phyloP scores from a whole-genome alignment of 352 stramenopile genomes.

The Globisporangium lucens region DNA sequence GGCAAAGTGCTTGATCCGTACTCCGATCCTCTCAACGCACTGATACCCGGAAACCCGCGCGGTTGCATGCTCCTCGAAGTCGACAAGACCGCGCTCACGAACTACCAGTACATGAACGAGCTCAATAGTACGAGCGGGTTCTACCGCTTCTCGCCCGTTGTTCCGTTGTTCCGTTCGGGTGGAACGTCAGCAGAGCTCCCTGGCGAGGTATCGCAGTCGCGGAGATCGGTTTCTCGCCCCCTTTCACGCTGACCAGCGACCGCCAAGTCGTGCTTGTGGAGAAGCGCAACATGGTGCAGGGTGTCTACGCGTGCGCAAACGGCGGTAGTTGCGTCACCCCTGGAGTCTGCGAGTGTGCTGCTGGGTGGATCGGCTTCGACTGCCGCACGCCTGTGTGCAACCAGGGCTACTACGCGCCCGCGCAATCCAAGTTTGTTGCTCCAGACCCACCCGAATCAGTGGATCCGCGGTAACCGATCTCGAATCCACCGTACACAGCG shows the following conservation, averaged over 20 bases:
- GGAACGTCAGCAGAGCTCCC: constrained; percentile 46
- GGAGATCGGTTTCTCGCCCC: constrained; percentile 51
- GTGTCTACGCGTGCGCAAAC: constrained; percentile 95
- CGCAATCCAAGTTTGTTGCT: constrained; percentile 77
- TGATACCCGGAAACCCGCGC: background rate
- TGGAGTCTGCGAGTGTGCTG: constrained; percentile 89
- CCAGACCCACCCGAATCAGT: constrained; percentile 47
- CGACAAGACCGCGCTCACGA: constrained; percentile 60
- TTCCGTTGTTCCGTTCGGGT: constrained; percentile 76
- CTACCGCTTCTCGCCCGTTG: constrained; percentile 77
- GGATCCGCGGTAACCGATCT: constrained; percentile 45
- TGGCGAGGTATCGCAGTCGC: constrained; percentile 65
- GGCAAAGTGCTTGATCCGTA: constrained; percentile 26
- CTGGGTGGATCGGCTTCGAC: constrained; percentile 95
- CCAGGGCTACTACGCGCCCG: constrained; percentile 91
- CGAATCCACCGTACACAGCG: constrained; percentile 59
- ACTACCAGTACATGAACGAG: constrained; percentile 89
- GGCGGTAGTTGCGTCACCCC: constrained; percentile 89
- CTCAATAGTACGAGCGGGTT: constrained; percentile 64
- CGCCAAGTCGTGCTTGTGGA: constrained; percentile 91
- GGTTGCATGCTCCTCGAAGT: constrained; percentile 88
- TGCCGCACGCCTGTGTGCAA: constrained; percentile 93
- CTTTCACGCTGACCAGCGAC: constrained; percentile 61
- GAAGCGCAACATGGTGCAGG: constrained; percentile 83
- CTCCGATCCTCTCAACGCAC: constrained; percentile 14